A percentile compares a stretch with the other conserved stretches of the same genome.
phyloP scores from a whole-genome alignment of 805 yeast species.

The Schwanniomyces occidentalis region DNA sequence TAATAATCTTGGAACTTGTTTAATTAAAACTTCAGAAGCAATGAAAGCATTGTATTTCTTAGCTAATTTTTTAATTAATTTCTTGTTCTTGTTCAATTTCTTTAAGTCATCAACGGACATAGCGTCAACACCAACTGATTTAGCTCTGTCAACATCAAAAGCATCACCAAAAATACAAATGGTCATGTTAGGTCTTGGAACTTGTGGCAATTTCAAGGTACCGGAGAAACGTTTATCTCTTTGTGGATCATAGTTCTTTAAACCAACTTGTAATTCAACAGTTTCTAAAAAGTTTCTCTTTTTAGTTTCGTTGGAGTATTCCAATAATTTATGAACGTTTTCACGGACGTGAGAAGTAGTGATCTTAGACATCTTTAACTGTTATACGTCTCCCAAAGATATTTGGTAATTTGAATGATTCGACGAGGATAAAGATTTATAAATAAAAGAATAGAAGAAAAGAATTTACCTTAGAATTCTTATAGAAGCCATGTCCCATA shows the following conservation, averaged over 20 bases:
- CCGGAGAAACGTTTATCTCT: conserved; percentile 99
- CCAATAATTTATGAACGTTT: conserved; percentile 89
- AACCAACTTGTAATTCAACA: conserved; percentile 98
- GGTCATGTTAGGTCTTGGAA: conserved; percentile 99
- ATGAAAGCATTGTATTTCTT: conserved; percentile 99
- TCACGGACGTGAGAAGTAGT: conserved; percentile 93
- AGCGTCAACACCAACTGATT: conserved; percentile 98
- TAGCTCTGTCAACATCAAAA: conserved; percentile 99
- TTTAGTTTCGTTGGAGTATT: conserved; percentile 90
- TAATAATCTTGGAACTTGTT: conserved; percentile 99
- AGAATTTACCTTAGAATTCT: conserved; percentile 5
- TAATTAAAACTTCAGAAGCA: conserved; percentile 98
- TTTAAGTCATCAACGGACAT: conserved; percentile 99
- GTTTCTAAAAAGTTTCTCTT: conserved; percentile 99
- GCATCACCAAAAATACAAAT: conserved; percentile 99
- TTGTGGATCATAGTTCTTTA: conserved; percentile 99
- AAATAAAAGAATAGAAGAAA: conserved; percentile 5
- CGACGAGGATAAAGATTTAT: conserved; percentile 51
- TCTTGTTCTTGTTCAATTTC: conserved; percentile 99
- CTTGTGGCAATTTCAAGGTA: conserved; percentile 94
- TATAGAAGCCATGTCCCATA: no score
- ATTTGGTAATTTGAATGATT: conserved; percentile 49
- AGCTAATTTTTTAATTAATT: conserved; percentile 98
- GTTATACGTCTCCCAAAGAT: conserved; percentile 75
- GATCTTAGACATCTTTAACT: conserved; percentile 75